Percentiles rank a stretch among this genome's conserved stretches.
Conservation (phyloP, 345 rosid species). For the Eucalyptus regnans region DNA sequence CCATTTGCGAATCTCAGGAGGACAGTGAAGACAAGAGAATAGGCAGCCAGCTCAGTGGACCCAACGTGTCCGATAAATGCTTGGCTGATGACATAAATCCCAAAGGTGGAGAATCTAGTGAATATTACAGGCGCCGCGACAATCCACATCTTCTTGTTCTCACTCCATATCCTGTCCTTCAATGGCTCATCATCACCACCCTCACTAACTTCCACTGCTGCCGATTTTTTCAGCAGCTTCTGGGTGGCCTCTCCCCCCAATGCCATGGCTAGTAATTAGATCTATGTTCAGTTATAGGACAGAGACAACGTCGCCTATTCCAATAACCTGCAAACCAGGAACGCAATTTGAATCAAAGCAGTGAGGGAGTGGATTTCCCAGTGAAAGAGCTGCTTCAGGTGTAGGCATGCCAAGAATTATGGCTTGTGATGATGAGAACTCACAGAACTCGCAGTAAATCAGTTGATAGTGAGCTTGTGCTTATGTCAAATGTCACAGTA, state of each 20-base stretch:
- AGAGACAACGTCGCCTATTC: neutral
- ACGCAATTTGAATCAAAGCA: neutral
- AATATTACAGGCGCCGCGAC: constrained; percentile 73
- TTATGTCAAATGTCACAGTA: neutral
- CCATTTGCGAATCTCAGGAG: constrained; percentile 61
- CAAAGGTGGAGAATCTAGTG: constrained; percentile 53
- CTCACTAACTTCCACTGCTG: neutral
- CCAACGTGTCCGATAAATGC: constrained; percentile 69
- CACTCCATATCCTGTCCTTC: constrained; percentile 34
- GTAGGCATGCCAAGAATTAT: neutral
- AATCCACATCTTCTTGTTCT: constrained; percentile 54
- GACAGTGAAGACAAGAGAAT: constrained; percentile 46
- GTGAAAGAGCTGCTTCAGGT: neutral
- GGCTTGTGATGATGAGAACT: neutral
- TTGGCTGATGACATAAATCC: constrained; percentile 39
- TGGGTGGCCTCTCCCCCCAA: constrained; percentile 12
- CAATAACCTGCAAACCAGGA: neutral
- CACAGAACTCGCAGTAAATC: neutral
- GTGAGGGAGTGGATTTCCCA: neutral
- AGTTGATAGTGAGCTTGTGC: neutral
- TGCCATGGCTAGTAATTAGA: neutral
- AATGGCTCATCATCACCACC: neutral
- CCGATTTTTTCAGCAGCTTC: neutral
- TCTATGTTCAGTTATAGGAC: neutral
- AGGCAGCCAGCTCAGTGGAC: constrained; percentile 52